Evolutionary conservation across 2,329 filamentous ascomycete genomes (phyloP).

Genomic region (Fusarium sp.): DNA sequence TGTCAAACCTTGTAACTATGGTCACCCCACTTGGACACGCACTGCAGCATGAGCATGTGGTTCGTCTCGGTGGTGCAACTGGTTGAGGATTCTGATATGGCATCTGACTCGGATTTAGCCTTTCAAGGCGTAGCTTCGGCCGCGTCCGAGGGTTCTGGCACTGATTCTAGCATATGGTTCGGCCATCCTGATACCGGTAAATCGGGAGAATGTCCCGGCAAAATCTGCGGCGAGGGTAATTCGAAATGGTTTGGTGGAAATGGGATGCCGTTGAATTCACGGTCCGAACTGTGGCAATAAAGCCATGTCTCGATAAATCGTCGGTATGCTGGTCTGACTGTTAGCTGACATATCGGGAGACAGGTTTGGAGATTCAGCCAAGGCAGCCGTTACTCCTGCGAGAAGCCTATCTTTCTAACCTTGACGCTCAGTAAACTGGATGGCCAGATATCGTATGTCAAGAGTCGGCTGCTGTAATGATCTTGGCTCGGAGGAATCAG

Average conservation of each 20-base stretch:
- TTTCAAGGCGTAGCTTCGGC: slow-evolving; percentile 45
- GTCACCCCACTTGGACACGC: slow-evolving; percentile 44
- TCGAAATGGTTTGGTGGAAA: slow-evolving; percentile 62
- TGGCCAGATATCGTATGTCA: slow-evolving; percentile 62
- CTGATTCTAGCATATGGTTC: slow-evolving; percentile 41
- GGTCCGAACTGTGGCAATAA: slow-evolving; percentile 60
- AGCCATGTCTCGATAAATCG: slow-evolving; percentile 62
- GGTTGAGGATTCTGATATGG: slow-evolving; percentile 15
- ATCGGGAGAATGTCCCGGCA: slow-evolving; percentile 48
- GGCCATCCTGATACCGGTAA: slow-evolving; percentile 45
- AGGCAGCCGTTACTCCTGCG: slow-evolving; percentile 11
- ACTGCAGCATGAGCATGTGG: slow-evolving; percentile 42
- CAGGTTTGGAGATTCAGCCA: slow-evolving; percentile 15
- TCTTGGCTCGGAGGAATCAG: slow-evolving; percentile 42
- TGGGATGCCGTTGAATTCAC: slow-evolving; percentile 59
- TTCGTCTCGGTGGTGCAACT: slow-evolving; percentile 38
- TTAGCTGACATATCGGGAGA: slow-evolving; percentile 40
- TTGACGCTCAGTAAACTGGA: slow-evolving; percentile 63
- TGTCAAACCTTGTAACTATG: slow-evolving; percentile 25
- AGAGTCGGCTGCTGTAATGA: slow-evolving; percentile 45
- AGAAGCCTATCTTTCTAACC: slow-evolving; percentile 50
- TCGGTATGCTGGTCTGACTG: slow-evolving; percentile 51
- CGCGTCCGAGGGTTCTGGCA: slow-evolving; percentile 44
- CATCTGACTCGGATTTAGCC: slow-evolving; percentile 14
- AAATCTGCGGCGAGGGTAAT: slow-evolving; percentile 61